These are phyloP conservation scores for Stemphylium lycopersici DNA, from an alignment of 2,329 filamentous ascomycete species.

Conservation along the genomic window DNA sequence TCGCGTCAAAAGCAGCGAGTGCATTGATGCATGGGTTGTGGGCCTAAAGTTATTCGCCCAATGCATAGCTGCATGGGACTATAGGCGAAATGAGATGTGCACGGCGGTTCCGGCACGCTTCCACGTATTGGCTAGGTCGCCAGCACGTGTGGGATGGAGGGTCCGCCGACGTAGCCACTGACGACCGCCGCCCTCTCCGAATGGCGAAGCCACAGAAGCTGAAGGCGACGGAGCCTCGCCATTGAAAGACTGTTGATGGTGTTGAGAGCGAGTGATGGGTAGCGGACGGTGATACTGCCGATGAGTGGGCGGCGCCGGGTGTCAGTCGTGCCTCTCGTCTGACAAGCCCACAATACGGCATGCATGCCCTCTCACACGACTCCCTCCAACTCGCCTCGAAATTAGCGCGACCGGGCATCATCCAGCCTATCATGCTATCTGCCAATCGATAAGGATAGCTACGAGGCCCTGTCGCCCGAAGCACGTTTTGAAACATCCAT, in stretches of 20 bases:
- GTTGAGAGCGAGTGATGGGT: slow-evolving; percentile 6
- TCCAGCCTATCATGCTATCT: slow-evolving; percentile 41
- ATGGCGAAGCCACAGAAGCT: slow-evolving; percentile 19
- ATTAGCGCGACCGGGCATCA: slow-evolving; percentile 30
- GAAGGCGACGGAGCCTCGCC: slow-evolving; percentile 16
- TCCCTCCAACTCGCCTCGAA: slow-evolving; percentile 20
- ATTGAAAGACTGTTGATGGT: slow-evolving; percentile 18
- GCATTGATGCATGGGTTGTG: slow-evolving; percentile 45
- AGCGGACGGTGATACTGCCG: slow-evolving; percentile 10
- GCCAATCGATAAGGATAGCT: slow-evolving; percentile 50
- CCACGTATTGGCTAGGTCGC: slow-evolving; percentile 21
- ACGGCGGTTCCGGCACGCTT: slow-evolving; percentile 33
- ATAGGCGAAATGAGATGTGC: slow-evolving; percentile 47
- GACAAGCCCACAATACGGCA: slow-evolving; percentile 18
- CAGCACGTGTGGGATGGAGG: slow-evolving; percentile 27
- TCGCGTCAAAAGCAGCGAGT: slow-evolving; percentile 43
- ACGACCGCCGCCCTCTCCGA: slow-evolving; percentile 29
- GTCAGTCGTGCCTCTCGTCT: slow-evolving; percentile 30
- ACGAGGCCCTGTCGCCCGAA: slow-evolving; percentile 35
- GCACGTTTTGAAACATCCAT: slow-evolving; percentile 46
- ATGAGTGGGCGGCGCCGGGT: slow-evolving; percentile 10
- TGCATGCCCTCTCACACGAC: slow-evolving; percentile 8
- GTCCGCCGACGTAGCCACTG: slow-evolving; percentile 17
- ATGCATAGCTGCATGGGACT: slow-evolving; percentile 39
- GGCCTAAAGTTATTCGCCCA: slow-evolving; percentile 41